These are phyloP conservation scores for Penicillium sp. DNA, from an alignment of 2,329 filamentous ascomycete genomes.

Conservation along the genomic window DNA sequence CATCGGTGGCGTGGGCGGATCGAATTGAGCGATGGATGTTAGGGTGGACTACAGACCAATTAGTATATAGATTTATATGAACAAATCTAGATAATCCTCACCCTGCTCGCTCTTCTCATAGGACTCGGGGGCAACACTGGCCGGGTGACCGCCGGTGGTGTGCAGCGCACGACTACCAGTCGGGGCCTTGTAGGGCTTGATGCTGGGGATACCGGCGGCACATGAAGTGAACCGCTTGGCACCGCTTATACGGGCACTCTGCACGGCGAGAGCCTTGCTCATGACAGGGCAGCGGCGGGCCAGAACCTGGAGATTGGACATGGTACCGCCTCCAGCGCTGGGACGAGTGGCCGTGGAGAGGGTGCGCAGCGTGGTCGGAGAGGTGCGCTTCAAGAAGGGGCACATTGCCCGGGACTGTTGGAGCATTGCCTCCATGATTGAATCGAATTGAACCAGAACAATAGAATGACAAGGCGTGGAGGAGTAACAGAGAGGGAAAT, in stretches of 20 bases:
- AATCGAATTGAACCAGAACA: conserved; percentile 7
- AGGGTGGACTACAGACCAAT: conserved; percentile 22
- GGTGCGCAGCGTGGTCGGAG: conserved; percentile 82
- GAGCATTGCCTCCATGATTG: conserved; percentile 80
- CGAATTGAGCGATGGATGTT: conserved; percentile 23
- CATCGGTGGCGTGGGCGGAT: conserved; percentile 21
- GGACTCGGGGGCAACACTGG: conserved; percentile 62
- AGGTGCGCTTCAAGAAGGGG: conserved; percentile 93
- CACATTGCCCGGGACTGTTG: conserved; percentile 96
- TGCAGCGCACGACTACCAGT: conserved; percentile 70
- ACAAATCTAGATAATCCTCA: conserved; percentile 26
- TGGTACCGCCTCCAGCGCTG: conserved; percentile 77
- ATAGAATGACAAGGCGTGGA: neutral
- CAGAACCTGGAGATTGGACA: conserved; percentile 93
- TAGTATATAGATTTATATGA: conserved; percentile 6
- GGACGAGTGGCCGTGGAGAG: conserved; percentile 66
- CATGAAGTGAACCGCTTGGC: conserved; percentile 39
- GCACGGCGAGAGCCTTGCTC: conserved; percentile 92
- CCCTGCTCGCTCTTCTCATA: conserved; percentile 49
- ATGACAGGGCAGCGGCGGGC: conserved; percentile 96
- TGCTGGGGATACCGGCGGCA: conserved; percentile 28
- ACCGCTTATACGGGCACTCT: conserved; percentile 48
- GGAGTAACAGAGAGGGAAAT: neutral
- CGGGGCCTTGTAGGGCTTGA: conserved; percentile 47
- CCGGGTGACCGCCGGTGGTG: conserved; percentile 71